Percentiles rank a stretch among this genome's conserved stretches.
phyloP scores from a whole-genome alignment of 306 rosid species.

The Cicer arietinum region DNA sequence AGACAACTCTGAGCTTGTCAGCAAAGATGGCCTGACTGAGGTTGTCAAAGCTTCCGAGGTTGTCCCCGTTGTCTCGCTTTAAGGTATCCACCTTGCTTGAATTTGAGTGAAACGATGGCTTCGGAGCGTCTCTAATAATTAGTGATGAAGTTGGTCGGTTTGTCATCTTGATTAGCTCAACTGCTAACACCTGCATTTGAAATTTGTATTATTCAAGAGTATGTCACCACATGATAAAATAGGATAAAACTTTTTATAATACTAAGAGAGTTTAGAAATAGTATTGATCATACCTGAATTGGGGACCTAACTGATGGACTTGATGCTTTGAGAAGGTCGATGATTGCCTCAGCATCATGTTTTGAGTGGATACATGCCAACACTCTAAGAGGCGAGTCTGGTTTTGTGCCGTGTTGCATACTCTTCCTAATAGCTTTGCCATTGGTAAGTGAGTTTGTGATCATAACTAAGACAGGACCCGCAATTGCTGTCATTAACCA shows the following conservation, averaged over 20 bases:
- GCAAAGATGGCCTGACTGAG: conserved; percentile 52
- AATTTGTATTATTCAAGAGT: conserved; percentile 1
- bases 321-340: conserved; percentile 46
- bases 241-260: background rate
- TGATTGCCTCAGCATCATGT: conserved; percentile 38
- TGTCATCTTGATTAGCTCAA: conserved; percentile 48
- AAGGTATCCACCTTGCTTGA: background rate
- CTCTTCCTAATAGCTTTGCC: background rate
- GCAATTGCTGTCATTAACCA: conserved; percentile 48
- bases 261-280: background rate
- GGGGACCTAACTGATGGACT: conserved; percentile 48
- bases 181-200: conserved; percentile 36
- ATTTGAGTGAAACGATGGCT: conserved; percentile 3
- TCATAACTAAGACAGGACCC: conserved; percentile 29
- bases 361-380: conserved; percentile 52
- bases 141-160: conserved; percentile 40
- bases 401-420: conserved; percentile 38
- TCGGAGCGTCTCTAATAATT: conserved; percentile 43
- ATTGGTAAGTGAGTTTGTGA: background rate
- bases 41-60: conserved; percentile 47
- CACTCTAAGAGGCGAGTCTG: conserved; percentile 46
- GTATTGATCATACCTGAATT: conserved; percentile 35
- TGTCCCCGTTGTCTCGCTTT: conserved; percentile 10
- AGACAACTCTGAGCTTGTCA: conserved; percentile 46
- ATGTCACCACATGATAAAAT: background rate